Base-by-base conservation (phyloP, 768 basidiomycete species). In the Calocera cornea region DNA sequence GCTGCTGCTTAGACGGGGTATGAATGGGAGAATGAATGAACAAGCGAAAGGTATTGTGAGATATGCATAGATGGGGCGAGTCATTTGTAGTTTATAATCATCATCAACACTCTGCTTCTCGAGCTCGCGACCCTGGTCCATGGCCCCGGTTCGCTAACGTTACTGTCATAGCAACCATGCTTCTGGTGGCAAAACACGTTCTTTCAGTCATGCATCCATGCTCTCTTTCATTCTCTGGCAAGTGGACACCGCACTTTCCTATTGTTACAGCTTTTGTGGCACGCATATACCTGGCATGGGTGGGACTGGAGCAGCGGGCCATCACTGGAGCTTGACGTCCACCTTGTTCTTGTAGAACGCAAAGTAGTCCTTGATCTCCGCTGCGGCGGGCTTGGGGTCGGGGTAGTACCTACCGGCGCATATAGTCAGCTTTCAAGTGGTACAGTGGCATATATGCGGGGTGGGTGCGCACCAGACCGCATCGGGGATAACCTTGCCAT, bases 281-380 rank as follows among this genome's bases (percentile, higher is more conserved):
- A 14, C 36, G 36, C 47, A n/a, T n/a, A 29, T 8, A 49, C 47
- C 5, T 19, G 27, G 47, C 36, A 38, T 38, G 36, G 36, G n/a
- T n/a, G n/a, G n/a, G n/a, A n/a, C n/a, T 54, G 50, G 50, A n/a
- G n/a, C n/a, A n/a, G n/a, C 5, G 34, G 17, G 11, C 34, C 7
- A 16, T 41, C 40, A 65, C 36, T 65, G 19, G 10, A n/a, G 17
- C 69, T 67, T 50, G 41, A 71, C 40, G 22, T 67, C 68, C 19
- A 72, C 69, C 49, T 72, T 74, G 68, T 84, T 88, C 82, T 89
- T 89, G 80, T 92, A 88, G 73, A 92, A 90, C 0, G 89, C 90
- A 24, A 90, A 79, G 72, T 86, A 84, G 11, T 80, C 80, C 74
- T 87, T 81, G 72, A 91, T 87, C 3, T 82, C 73, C 63, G 83